A percentile compares a stretch with the other conserved stretches of the same genome.
Conservation (phyloP, 148 eudicot species). For the Limonium bicolor region DNA sequence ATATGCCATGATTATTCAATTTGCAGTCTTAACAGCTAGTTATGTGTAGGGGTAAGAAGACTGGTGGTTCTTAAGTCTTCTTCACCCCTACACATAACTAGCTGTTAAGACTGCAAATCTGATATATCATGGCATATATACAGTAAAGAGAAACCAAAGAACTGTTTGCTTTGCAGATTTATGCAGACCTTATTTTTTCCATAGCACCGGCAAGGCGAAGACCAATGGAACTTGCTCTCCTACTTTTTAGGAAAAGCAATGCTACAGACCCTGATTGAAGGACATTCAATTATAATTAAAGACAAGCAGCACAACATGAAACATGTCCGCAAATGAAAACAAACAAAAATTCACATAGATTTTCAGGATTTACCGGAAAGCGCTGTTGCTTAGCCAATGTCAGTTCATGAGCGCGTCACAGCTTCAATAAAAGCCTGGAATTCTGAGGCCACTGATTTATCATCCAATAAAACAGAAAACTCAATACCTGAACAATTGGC, state of each 20-base stretch:
- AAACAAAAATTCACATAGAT: background rate
- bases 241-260: conserved; percentile 62
- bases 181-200: conserved; percentile 91
- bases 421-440: conserved; percentile 76
- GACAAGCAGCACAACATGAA: background rate
- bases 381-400: conserved; percentile 71
- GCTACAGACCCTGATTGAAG: conserved; percentile 77
- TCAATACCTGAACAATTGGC: conserved; percentile 95
- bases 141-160: conserved; percentile 4
- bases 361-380: conserved; percentile 50
- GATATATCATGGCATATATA: too few species aligned
- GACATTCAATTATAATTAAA: too few species aligned
- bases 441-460: conserved; percentile 50
- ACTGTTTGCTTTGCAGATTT: too few species aligned
- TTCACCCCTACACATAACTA: conserved; percentile 31
- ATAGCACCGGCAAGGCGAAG: conserved; percentile 77
- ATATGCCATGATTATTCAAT: too few species aligned
- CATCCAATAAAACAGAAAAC: conserved; percentile 69
- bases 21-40: too few species aligned
- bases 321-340: conserved; percentile 1
- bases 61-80: conserved; percentile 67
- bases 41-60: conserved; percentile 45
- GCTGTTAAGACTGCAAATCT: too few species aligned
- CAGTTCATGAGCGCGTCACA: conserved; percentile 67
- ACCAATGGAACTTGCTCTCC: conserved; percentile 79